These are phyloP conservation scores for Oidiodendron maius DNA, from an alignment of 495 filamentous ascomycete genomes.

Conservation along the genomic window DNA sequence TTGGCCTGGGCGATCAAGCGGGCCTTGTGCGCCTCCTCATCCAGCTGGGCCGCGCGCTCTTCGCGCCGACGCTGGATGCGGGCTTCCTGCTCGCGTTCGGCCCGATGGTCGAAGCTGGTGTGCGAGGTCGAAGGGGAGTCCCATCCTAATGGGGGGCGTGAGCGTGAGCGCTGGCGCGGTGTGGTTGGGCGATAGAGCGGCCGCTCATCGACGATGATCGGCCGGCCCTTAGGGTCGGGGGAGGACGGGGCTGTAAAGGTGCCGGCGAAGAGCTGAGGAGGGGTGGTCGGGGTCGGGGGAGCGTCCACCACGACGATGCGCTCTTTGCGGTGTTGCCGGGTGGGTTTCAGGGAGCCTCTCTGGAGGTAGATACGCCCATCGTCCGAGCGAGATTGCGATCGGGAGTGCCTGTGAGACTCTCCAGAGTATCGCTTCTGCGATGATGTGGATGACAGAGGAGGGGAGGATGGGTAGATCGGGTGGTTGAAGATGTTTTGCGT, in stretches of 20 bases:
- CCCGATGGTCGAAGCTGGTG: constrained; percentile 17
- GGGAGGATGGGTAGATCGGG: constrained; percentile 11
- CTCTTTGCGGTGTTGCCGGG: constrained; percentile 16
- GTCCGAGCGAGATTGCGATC: background rate
- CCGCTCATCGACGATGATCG: constrained; percentile 21
- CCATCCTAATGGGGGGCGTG: background rate
- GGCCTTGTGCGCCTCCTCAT: constrained; percentile 5
- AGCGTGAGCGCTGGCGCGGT: background rate
- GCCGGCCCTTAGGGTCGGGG: constrained; percentile 7
- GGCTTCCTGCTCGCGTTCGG: constrained; percentile 8
- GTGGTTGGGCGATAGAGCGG: constrained; percentile 1
- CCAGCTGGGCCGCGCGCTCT: background rate
- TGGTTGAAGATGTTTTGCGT: constrained; percentile 17
- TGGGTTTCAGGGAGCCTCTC: constrained; percentile 4
- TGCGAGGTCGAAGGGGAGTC: constrained; percentile 20
- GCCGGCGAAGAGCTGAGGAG: constrained; percentile 13
- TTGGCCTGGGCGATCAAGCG: constrained; percentile 12
- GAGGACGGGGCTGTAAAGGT: constrained; percentile 17
- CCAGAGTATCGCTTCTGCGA: constrained; percentile 10
- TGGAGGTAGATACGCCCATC: constrained; percentile 5
- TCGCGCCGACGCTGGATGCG: background rate
- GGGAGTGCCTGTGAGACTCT: background rate
- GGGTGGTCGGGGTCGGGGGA: constrained; percentile 21
- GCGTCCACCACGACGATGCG: constrained; percentile 23
- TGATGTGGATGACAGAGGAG: constrained; percentile 13